phyloP scores from a whole-genome alignment of 2,329 filamentous ascomycete genomes.

The Arthrobotrys sphaeroides region DNA sequence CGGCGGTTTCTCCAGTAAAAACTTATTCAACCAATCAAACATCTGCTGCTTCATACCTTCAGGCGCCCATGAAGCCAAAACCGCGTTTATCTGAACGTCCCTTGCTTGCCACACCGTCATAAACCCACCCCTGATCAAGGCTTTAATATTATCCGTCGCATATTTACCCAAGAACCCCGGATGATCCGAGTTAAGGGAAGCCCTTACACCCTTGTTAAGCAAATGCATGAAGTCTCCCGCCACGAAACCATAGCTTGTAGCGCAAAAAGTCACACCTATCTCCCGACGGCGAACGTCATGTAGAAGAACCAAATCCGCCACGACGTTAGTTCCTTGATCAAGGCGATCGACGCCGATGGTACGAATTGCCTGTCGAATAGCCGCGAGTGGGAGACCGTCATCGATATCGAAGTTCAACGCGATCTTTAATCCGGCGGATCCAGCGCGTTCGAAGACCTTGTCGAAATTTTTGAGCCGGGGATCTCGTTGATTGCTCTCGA shows the following conservation, averaged over 20 bases:
- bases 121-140: background rate
- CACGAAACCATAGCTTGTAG: conserved; percentile 72
- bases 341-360: conserved; percentile 72
- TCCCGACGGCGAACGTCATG: conserved; percentile 68
- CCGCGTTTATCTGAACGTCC: background rate
- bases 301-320: conserved; percentile 70
- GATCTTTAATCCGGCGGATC: conserved; percentile 67
- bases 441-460: conserved; percentile 68
- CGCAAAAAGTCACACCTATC: conserved; percentile 76
- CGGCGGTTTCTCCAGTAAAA: too few relatives aligned
- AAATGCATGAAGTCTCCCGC: conserved; percentile 67
- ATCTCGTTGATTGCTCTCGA: conserved; percentile 73
- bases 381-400: conserved; percentile 62
- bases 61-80: background rate
- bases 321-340: conserved; percentile 76
- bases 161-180: conserved; percentile 81
- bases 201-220: conserved; percentile 71
- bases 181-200: conserved; percentile 79
- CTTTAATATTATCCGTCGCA: conserved; percentile 70
- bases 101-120: background rate
- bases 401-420: conserved; percentile 81
- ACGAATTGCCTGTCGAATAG: conserved; percentile 73
- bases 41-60: too few relatives aligned
- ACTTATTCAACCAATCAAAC: too few relatives aligned
- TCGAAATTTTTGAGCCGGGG: conserved; percentile 71